Percentiles rank a stretch among this genome's conserved stretches.
These are phyloP conservation scores for Micractinium conductrix DNA, from an alignment of 139 green algal genomes.

Conservation along the genomic window DNA sequence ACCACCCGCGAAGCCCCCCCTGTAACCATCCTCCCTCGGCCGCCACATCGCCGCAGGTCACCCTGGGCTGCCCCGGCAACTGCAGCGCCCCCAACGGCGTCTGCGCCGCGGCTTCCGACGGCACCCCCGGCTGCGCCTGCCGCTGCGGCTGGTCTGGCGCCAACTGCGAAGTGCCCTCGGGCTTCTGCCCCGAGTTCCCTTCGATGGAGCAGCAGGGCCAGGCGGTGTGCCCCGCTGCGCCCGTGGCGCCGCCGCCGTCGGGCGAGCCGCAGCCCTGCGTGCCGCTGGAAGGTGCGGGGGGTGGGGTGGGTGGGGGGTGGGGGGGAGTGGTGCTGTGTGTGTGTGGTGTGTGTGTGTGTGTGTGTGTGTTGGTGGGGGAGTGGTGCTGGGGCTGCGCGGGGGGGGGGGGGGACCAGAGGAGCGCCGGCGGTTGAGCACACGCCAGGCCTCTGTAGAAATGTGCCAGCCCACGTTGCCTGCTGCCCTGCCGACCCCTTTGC, in stretches of 20 bases:
- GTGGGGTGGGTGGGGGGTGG: too few species aligned
- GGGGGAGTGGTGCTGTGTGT: too few species aligned
- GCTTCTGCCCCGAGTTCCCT: constrained; percentile 39
- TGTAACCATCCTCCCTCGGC: not conserved
- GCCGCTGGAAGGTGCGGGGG: too few species aligned
- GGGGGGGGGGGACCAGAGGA: too few species aligned
- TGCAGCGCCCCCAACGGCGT: constrained; percentile 45
- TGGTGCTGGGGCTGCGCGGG: too few species aligned
- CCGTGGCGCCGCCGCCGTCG: not conserved
- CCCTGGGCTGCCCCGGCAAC: constrained; percentile 36
- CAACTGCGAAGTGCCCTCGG: constrained; percentile 17
- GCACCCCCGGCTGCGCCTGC: constrained; percentile 37
- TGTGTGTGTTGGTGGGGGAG: too few species aligned
- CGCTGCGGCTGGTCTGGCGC: constrained; percentile 43
- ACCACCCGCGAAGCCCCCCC: not conserved
- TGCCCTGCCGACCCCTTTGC: not conserved
- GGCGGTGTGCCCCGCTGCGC: not conserved
- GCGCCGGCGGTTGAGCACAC: too few species aligned
- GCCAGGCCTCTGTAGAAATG: too few species aligned
- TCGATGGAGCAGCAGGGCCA: constrained; percentile 3
- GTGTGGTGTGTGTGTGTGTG: too few species aligned
- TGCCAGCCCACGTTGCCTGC: not conserved
- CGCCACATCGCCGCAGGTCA: not conserved
- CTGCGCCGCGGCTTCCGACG: constrained; percentile 12
- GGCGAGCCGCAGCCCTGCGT: not conserved